Evolutionary conservation across 2,329 filamentous ascomycete genomes (phyloP).

Genomic region (Cercospora citrullina): DNA sequence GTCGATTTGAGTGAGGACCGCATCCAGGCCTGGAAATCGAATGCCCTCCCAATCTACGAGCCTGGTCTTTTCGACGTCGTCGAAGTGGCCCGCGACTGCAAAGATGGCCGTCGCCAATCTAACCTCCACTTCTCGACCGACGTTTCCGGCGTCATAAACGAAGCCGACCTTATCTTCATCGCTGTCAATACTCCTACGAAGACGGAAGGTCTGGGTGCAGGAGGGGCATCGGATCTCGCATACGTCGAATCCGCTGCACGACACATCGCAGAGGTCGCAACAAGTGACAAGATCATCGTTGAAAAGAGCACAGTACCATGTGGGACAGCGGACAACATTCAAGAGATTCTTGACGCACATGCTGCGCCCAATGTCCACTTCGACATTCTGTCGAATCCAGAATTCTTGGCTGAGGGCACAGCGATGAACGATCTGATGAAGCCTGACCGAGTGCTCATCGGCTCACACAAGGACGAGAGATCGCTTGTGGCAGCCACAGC

Average conservation of each 20-base stretch:
- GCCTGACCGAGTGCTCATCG: slow-evolving; percentile 75
- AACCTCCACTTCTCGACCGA: slow-evolving; percentile 76
- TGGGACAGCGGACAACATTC: slow-evolving; percentile 68
- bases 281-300: slow-evolving; percentile 69
- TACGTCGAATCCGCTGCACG: slow-evolving; percentile 69
- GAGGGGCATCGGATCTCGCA: slow-evolving; percentile 70
- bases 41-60: slow-evolving; percentile 73
- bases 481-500: slow-evolving; percentile 64
- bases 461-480: slow-evolving; percentile 61
- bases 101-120: slow-evolving; percentile 38
- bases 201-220: slow-evolving; percentile 66
- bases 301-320: slow-evolving; percentile 82
- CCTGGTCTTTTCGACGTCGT: slow-evolving; percentile 69
- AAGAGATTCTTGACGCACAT: slow-evolving; percentile 59
- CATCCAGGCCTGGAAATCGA: slow-evolving; percentile 72
- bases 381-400: slow-evolving; percentile 77
- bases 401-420: slow-evolving; percentile 77
- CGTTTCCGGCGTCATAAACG: slow-evolving; percentile 59
- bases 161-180: slow-evolving; percentile 72
- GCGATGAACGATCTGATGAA: slow-evolving; percentile 69
- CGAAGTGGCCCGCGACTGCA: slow-evolving; percentile 56
- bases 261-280: slow-evolving; percentile 66
- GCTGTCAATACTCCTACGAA: slow-evolving; percentile 81
- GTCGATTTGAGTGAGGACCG: slow-evolving; percentile 67
- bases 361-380: slow-evolving; percentile 66